phyloP scores from a whole-genome alignment of 78 protist genomes.

The Protostelium mycophagum region DNA sequence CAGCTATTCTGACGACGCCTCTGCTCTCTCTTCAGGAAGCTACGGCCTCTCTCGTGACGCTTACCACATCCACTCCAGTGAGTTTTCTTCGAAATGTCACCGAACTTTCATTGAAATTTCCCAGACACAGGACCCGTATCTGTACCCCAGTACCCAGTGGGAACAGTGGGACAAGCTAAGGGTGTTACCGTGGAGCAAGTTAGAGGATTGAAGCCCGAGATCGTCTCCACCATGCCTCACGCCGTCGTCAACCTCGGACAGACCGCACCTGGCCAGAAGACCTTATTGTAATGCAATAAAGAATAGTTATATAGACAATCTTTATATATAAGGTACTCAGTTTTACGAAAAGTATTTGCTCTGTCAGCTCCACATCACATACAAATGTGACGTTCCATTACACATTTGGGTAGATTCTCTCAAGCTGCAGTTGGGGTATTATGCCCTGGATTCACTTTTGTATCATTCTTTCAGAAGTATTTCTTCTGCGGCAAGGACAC shows the following conservation, averaged over 20 bases:
- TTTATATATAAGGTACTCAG: background rate
- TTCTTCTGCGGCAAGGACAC: no score
- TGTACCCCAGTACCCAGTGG: background rate
- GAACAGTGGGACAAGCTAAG: background rate
- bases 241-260: background rate
- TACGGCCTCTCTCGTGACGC: background rate
- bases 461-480: no score
- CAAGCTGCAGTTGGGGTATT: no score
- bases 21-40: background rate
- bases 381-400: no score
- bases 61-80: background rate
- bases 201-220: background rate
- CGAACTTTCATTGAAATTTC: no score
- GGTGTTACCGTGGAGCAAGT: background rate
- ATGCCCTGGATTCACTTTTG: no score
- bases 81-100: no score
- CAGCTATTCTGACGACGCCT: no score
- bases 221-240: background rate
- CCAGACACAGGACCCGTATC: background rate
- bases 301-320: no score
- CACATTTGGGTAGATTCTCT: no score
- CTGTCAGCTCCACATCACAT: background rate
- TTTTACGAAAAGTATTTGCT: background rate
- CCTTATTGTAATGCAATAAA: background rate
- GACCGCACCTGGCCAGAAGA: background rate